These are phyloP conservation scores for Boletus semigastroideus DNA, from an alignment of 1,284 basidiomycete genomes.

Conservation along the genomic window DNA sequence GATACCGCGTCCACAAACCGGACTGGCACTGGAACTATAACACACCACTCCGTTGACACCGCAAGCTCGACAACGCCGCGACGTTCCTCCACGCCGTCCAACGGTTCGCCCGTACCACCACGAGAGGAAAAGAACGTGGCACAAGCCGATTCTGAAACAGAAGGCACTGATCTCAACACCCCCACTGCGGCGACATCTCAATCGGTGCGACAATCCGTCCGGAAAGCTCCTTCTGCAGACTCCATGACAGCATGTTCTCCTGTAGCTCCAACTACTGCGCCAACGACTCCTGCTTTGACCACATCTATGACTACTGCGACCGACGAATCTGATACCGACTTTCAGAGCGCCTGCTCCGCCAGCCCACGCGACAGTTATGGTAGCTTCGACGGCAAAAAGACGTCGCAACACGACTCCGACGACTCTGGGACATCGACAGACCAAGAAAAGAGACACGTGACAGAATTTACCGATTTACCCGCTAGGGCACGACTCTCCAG, in stretches of 20 bases:
- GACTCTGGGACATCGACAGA: conserved; percentile 36
- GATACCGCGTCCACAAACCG: conserved; percentile 33
- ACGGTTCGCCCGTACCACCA: conserved; percentile 33
- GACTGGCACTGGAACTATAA: conserved; percentile 30
- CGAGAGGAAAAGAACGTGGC: conserved; percentile 28
- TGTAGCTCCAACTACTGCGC: conserved; percentile 28
- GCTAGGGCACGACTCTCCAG: conserved; percentile 46
- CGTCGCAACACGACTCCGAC: conserved; percentile 29
- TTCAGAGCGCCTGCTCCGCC: conserved; percentile 78
- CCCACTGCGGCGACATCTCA: conserved; percentile 25
- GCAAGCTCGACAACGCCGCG: conserved; percentile 34
- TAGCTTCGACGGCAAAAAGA: conserved; percentile 36
- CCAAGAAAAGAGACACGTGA: conserved; percentile 31
- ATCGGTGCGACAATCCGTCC: conserved; percentile 21
- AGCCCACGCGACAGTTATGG: conserved; percentile 67
- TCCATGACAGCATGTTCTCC: conserved; percentile 38
- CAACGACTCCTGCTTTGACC: conserved; percentile 43
- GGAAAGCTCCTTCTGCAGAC: conserved; percentile 38
- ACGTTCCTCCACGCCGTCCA: conserved; percentile 20
- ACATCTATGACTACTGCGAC: conserved; percentile 47
- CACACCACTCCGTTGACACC: conserved; percentile 25
- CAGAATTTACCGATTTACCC: conserved; percentile 33
- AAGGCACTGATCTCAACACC: conserved; percentile 24
- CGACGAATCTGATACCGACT: conserved; percentile 81
- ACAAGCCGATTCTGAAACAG: conserved; percentile 29